Evolutionary conservation across 495 filamentous ascomycete genomes (phyloP).

Genomic region (Neurospora sp.): DNA sequence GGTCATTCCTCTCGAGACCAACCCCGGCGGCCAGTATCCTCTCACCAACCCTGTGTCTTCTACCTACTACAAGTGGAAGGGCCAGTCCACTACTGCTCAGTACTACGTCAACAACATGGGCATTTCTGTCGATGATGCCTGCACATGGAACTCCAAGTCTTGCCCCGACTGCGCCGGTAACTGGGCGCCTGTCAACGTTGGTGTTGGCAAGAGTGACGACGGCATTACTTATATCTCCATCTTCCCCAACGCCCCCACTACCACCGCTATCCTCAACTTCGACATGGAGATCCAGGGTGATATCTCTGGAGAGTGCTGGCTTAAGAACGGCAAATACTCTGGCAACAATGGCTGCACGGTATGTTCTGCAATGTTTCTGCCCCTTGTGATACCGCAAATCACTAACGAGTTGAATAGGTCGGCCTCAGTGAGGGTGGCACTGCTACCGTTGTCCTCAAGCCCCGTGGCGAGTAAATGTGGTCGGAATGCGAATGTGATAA

Average conservation of each 20-base stretch:
- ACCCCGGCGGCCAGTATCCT: constrained; percentile 42
- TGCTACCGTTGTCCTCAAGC: constrained; percentile 28
- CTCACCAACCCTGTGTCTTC: constrained; percentile 65
- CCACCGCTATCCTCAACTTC: constrained; percentile 55
- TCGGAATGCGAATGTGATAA: not conserved
- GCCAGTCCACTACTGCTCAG: constrained; percentile 71
- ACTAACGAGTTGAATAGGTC: constrained; percentile 24
- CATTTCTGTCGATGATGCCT: constrained; percentile 56
- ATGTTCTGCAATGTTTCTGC: constrained; percentile 20
- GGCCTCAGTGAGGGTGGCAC: constrained; percentile 27
- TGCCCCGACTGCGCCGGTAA: constrained; percentile 55
- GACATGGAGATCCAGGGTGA: constrained; percentile 60
- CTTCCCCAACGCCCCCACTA: constrained; percentile 55
- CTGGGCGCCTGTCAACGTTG: constrained; percentile 83
- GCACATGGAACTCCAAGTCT: constrained; percentile 57
- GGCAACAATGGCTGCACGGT: constrained; percentile 61
- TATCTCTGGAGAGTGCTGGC: constrained; percentile 58
- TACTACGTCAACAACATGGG: constrained; percentile 92
- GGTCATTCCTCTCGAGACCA: constrained; percentile 61
- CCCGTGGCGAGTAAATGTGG: not conserved
- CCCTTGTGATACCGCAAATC: not conserved
- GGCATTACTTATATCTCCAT: constrained; percentile 74
- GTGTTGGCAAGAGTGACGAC: constrained; percentile 55
- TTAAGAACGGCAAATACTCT: constrained; percentile 55
- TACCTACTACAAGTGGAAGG: constrained; percentile 69